Conservation (phyloP, 805 yeast genomes). For the Yarrowia divulgata region DNA sequence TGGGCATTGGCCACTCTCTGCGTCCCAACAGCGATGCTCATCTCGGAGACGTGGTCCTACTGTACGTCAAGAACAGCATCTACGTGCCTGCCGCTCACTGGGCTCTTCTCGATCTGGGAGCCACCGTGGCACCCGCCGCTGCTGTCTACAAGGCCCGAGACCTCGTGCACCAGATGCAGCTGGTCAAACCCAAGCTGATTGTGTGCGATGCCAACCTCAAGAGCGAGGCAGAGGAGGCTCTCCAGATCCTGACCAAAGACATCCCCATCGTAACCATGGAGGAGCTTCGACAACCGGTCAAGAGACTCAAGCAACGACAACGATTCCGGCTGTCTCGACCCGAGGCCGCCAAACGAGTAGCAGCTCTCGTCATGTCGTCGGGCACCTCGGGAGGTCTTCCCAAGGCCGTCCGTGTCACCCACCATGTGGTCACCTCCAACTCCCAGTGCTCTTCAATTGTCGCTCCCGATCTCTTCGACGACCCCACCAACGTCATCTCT, state of each 20-base stretch:
- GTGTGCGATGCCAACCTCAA: constrained; percentile 3
- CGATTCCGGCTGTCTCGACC: constrained; percentile 31
- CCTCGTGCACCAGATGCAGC: constrained; percentile 43
- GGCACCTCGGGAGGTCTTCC: constrained; percentile 65
- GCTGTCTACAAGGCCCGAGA: constrained; percentile 49
- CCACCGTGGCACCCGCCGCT: constrained; percentile 50
- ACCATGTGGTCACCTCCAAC: constrained; percentile 58
- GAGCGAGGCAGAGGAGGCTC: constrained; percentile 41
- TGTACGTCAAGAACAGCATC: constrained; percentile 48
- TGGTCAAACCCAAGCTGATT: constrained; percentile 31
- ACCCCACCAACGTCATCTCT: constrained; percentile 48
- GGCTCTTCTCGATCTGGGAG: constrained; percentile 47
- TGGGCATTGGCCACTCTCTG: constrained; percentile 43
- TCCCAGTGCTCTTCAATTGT: constrained; percentile 50
- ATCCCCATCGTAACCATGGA: constrained; percentile 20
- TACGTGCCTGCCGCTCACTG: constrained; percentile 48
- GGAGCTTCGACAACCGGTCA: constrained; percentile 10
- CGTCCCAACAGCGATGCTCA: constrained; percentile 42
- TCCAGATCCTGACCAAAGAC: constrained; percentile 51
- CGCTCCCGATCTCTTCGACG: constrained; percentile 52
- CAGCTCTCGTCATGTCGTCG: constrained; percentile 49
- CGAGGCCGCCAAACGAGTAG: constrained; percentile 40
- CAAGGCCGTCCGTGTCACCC: constrained; percentile 77
- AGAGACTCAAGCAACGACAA: constrained; percentile 22
- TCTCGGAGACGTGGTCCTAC: constrained; percentile 48